Conservation (phyloP, 352 stramenopile species). For the Phytopythium boreale region DNA sequence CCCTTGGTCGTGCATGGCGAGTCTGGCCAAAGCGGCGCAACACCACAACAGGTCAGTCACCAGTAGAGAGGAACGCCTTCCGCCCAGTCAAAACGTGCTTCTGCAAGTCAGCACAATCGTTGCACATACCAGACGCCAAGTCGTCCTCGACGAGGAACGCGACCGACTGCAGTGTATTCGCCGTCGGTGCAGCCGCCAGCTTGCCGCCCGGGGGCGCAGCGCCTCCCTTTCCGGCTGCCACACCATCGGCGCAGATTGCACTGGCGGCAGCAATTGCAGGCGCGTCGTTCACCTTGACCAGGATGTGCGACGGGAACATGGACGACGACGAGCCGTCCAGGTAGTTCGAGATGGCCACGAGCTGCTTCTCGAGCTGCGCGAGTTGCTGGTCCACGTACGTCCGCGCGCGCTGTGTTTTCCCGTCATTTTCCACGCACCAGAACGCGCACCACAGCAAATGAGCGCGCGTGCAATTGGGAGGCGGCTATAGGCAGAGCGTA, state of each 20-base stretch:
- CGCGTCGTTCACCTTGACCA: constrained; percentile 18
- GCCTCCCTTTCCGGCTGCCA: constrained; percentile 16
- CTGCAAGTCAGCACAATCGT: not conserved
- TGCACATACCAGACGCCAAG: constrained; percentile 41
- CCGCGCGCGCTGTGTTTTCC: constrained; percentile 33
- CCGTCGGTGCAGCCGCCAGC: constrained; percentile 14
- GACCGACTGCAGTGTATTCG: constrained; percentile 21
- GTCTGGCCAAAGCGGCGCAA: constrained; percentile 24
- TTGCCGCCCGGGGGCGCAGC: constrained; percentile 11
- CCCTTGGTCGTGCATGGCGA: constrained; percentile 61
- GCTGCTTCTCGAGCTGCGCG: constrained; percentile 50
- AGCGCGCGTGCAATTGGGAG: too few species aligned
- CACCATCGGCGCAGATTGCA: constrained; percentile 9
- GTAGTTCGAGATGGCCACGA: constrained; percentile 60
- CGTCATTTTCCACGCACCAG: not conserved
- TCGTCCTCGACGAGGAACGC: constrained; percentile 61
- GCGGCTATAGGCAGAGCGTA: constrained; percentile 12
- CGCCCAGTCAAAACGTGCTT: not conserved
- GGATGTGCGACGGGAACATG: constrained; percentile 43
- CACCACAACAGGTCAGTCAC: not conserved
- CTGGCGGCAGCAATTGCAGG: constrained; percentile 5
- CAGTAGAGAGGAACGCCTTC: not conserved
- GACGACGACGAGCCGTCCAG: constrained; percentile 37
- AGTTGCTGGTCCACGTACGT: constrained; percentile 56
- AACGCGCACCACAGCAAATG: not conserved